Evolutionary conservation across 2,329 filamentous ascomycete species (phyloP), one percentile per base, ranked within the genome.

Genomic region (Aspergillus transmontanensis): DNA sequence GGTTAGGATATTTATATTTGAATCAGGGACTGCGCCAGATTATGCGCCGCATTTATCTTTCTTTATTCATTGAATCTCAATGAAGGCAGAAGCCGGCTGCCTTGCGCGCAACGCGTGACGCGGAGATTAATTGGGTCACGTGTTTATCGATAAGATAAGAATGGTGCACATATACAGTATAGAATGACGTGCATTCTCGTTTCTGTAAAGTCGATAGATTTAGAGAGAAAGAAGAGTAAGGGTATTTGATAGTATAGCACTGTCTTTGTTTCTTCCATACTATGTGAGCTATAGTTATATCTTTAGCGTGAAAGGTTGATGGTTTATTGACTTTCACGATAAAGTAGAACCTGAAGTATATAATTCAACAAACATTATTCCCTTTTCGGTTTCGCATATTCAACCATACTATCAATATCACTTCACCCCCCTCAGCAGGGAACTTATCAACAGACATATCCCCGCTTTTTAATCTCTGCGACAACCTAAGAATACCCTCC

Each of bases 121-220:
- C 69, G 39, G 68, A 64, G 43, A 59, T 63, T 26, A 53, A 61
- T 61, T 63, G 39, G 36, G 21, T 68, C 69, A 70, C 68, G 69
- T 71, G 68, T 3, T 10, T n/a, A 1, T 23, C 3, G 28, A 51
- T 30, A 30, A 36, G 36, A 28, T 45, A 41, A 28, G 26, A 10
- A 21, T 45, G n/a, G 21, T 23, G 30, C 9, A 10, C 5, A 16
- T 14, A 19, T 41, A 4, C 10, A 21, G 19, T 41, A 4, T n/a
- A 21, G 19, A 21, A 3, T 21, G n/a, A 11, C n/a, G n/a, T n/a
- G 19, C 39, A 41, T 41, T 41, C 16, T 41, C 39, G 7, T n/a
- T n/a, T 41, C 6, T n/a, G 14, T n/a, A 41, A 41, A 41, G 19
- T 41, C 16, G 3, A 6, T 41, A 41, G 6, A 41, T 19, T 19